phyloP scores from a whole-genome alignment of 768 basidiomycete species.

The Tylopilus intermedius region DNA sequence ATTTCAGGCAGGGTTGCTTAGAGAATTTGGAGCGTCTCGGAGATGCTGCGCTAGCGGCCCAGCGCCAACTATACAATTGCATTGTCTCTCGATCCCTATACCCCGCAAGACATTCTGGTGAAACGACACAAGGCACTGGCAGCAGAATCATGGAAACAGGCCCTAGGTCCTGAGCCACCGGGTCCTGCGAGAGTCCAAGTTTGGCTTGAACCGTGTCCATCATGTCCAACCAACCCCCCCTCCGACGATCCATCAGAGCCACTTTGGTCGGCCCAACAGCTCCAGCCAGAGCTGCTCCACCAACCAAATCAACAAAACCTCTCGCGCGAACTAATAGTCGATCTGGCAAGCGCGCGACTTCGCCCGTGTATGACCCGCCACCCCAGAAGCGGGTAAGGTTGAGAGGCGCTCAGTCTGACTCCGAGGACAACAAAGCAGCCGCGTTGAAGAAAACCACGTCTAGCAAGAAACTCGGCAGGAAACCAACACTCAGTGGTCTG shows the following conservation, averaged over 20 bases:
- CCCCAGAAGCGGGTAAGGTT: conserved; percentile 45
- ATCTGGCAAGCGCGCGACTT: conserved; percentile 47
- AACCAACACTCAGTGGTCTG: conserved; percentile 30
- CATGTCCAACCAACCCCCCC: conserved; percentile 34
- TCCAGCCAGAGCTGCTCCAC: conserved; percentile 27
- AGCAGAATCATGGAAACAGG: too few relatives aligned
- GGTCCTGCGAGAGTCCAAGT: background rate
- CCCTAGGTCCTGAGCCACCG: background rate
- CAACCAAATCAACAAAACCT: conserved; percentile 32
- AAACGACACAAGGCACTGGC: too few relatives aligned
- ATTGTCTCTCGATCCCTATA: too few relatives aligned
- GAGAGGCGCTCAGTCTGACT: conserved; percentile 35
- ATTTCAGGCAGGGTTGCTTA: too few relatives aligned
- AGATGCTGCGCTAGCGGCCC: too few relatives aligned
- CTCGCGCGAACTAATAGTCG: conserved; percentile 20
- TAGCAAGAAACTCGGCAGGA: conserved; percentile 26
- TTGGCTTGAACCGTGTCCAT: background rate
- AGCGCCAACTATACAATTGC: too few relatives aligned
- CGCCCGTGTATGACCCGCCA: conserved; percentile 42
- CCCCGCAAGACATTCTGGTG: too few relatives aligned
- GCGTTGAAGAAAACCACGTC: conserved; percentile 25
- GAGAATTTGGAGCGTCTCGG: too few relatives aligned
- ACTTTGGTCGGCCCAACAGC: conserved; percentile 38
- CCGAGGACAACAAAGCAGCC: conserved; percentile 29
- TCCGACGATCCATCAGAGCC: conserved; percentile 51